Conservation (phyloP, 2,329 filamentous ascomycete species). For the Clarireedia monteithiana region DNA sequence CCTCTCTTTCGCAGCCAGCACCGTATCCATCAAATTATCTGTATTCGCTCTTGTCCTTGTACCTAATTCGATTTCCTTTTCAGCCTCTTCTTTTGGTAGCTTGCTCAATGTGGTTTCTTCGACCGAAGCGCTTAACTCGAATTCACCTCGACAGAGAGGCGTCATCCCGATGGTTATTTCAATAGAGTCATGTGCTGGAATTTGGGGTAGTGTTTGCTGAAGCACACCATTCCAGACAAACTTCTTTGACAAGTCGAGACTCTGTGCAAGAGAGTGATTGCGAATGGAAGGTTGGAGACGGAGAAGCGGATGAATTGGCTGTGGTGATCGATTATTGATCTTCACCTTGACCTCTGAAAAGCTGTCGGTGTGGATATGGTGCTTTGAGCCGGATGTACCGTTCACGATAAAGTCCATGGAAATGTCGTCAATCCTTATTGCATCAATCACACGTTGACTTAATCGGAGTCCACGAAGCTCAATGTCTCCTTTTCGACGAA, state of each 20-base stretch:
- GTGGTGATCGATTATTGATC: conserved; percentile 64
- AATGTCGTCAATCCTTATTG: conserved; percentile 72
- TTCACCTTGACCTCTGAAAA: conserved; percentile 65
- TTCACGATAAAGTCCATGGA: conserved; percentile 54
- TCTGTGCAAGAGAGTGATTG: conserved; percentile 54
- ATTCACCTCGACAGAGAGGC: conserved; percentile 70
- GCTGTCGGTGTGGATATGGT: conserved; percentile 41
- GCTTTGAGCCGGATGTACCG: conserved; percentile 17
- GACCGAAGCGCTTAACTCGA: conserved; percentile 71
- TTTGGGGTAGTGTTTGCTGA: conserved; percentile 61
- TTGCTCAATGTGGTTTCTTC: conserved; percentile 61
- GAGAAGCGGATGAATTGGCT: conserved; percentile 63
- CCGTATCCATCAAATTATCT: conserved; percentile 48
- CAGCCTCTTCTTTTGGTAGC: conserved; percentile 16
- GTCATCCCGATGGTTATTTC: conserved; percentile 63
- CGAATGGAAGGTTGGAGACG: conserved; percentile 71
- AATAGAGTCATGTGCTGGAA: conserved; percentile 50
- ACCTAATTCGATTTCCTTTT: conserved; percentile 23
- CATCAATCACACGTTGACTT: conserved; percentile 72
- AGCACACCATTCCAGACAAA: conserved; percentile 79
- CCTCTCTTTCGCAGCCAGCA: conserved; percentile 51
- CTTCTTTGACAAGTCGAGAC: conserved; percentile 74
- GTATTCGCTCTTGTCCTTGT: conserved; percentile 42
- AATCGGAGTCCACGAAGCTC: conserved; percentile 72
- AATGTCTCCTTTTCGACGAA: conserved; percentile 54